These are phyloP conservation scores for Neolentinus lepideus DNA, from an alignment of 1,284 basidiomycete genomes.

Conservation along the genomic window DNA sequence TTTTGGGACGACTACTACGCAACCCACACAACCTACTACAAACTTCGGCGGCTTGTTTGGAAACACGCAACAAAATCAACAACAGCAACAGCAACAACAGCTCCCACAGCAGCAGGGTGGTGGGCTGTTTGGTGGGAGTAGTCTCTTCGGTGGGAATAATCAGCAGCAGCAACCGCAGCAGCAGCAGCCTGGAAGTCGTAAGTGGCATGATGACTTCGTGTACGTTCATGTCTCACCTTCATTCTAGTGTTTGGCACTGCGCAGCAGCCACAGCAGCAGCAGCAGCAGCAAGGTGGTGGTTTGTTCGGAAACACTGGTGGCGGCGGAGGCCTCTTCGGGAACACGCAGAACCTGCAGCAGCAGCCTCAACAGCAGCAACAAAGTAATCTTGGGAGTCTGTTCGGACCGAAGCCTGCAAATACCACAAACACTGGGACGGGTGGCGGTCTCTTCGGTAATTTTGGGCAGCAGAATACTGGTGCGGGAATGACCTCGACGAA, in stretches of 20 bases:
- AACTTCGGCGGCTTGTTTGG: slow-evolving; percentile 8
- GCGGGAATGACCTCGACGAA: slow-evolving; percentile 8
- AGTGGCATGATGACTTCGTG: slow-evolving; percentile 8
- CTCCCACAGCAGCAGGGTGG: slow-evolving; percentile 8
- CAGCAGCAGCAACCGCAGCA: slow-evolving; percentile 24
- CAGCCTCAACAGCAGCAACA: slow-evolving; percentile 12
- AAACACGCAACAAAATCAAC: slow-evolving; percentile 8
- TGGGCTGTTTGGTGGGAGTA: slow-evolving; percentile 25
- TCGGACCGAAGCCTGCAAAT: slow-evolving; percentile 19
- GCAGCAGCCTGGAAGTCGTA: slow-evolving; percentile 11
- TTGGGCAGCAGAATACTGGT: slow-evolving; percentile 12
- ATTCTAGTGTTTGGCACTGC: slow-evolving; percentile 21
- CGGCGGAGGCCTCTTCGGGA: slow-evolving; percentile 15
- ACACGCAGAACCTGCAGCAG: slow-evolving; percentile 17
- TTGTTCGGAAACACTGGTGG: slow-evolving; percentile 1
- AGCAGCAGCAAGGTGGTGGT: slow-evolving; percentile 13
- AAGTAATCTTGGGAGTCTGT: slow-evolving; percentile 18
- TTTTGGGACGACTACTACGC: slow-evolving; percentile 1
- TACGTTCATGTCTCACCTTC: slow-evolving; percentile 12
- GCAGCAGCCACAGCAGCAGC: slow-evolving; percentile 24
- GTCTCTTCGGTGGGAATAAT: slow-evolving; percentile 23
- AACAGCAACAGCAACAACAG: slow-evolving; percentile 21
- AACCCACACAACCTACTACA: slow-evolving; percentile 7
- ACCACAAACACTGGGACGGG: slow-evolving; percentile 13
- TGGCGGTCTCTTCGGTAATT: slow-evolving; percentile 25